These are phyloP conservation scores for Sphaerulina populicola DNA, from an alignment of 2,329 filamentous ascomycete species.

Conservation along the genomic window DNA sequence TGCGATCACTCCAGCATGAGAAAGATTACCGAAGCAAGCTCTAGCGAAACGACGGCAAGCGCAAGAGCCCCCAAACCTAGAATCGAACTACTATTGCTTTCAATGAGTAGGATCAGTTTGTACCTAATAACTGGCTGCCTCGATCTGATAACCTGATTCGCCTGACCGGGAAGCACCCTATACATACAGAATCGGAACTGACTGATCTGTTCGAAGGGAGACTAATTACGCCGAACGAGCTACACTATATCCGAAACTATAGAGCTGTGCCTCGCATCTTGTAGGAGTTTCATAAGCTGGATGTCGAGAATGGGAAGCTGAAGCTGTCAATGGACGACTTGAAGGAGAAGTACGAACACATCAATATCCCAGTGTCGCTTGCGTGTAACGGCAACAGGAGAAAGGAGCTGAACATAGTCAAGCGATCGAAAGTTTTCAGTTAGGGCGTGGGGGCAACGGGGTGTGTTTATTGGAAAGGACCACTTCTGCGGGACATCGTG, in stretches of 20 bases:
- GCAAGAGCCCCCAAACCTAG: constrained; percentile 32
- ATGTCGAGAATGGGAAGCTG: constrained; percentile 40
- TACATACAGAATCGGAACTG: constrained; percentile 45
- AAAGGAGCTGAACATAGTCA: constrained; percentile 47
- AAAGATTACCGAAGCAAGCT: constrained; percentile 37
- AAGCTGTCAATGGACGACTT: constrained; percentile 41
- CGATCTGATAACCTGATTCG: constrained; percentile 42
- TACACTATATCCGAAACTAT: constrained; percentile 49
- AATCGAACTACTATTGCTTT: constrained; percentile 33
- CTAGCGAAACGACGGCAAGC: constrained; percentile 39
- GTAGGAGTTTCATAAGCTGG: constrained; percentile 45
- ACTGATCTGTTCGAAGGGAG: constrained; percentile 38
- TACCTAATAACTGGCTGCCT: constrained; percentile 49
- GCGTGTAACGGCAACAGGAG: constrained; percentile 46
- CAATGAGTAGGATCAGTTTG: constrained; percentile 46
- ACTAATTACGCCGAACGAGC: constrained; percentile 44
- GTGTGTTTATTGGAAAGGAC: constrained; percentile 47
- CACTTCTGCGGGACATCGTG: constrained; percentile 41
- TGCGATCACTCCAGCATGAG: constrained; percentile 40
- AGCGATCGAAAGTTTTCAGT: constrained; percentile 43
- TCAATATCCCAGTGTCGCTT: constrained; percentile 44
- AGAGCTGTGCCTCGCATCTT: constrained; percentile 45
- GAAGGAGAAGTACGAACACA: constrained; percentile 36
- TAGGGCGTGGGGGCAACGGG: constrained; percentile 42
- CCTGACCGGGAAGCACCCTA: constrained; percentile 46